Conservation (phyloP, 2,329 filamentous ascomycete genomes). For the Rosellinia necatrix region DNA sequence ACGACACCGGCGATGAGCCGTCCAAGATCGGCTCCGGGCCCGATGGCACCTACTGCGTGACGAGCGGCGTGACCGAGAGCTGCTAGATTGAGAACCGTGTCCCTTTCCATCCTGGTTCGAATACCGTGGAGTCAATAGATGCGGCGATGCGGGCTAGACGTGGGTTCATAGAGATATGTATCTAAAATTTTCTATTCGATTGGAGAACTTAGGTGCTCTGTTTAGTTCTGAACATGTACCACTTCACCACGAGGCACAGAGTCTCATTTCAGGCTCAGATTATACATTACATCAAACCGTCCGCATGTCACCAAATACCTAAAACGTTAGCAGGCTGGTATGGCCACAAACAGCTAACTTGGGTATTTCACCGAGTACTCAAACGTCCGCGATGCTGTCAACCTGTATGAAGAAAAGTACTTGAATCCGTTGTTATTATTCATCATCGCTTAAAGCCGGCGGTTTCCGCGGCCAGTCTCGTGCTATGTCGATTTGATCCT, state of each 20-base stretch:
- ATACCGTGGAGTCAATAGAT: too few species aligned
- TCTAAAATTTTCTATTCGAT: too few species aligned
- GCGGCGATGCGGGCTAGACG: too few species aligned
- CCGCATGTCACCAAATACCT: too few species aligned
- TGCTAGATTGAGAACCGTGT: constrained; percentile 5
- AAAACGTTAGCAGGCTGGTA: too few species aligned
- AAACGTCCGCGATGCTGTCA: neutral
- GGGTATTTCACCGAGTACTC: neutral
- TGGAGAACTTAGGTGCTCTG: too few species aligned
- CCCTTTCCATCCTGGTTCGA: too few species aligned
- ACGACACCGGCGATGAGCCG: constrained; percentile 44
- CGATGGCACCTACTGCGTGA: constrained; percentile 23
- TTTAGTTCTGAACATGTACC: too few species aligned
- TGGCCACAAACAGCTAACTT: neutral
- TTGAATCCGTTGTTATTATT: constrained; percentile 29
- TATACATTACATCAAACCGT: too few species aligned
- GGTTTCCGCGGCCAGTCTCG: constrained; percentile 88
- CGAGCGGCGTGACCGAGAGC: neutral
- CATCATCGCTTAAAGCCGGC: constrained; percentile 34
- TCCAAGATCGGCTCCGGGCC: constrained; percentile 44
- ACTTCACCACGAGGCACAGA: too few species aligned
- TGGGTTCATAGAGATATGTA: too few species aligned
- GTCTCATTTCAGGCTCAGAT: too few species aligned
- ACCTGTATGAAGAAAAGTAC: neutral
- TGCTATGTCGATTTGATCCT: constrained; percentile 85